These are phyloP conservation scores for Thielaviopsis ethacetica DNA, from an alignment of 2,329 filamentous ascomycete genomes.

Conservation along the genomic window DNA sequence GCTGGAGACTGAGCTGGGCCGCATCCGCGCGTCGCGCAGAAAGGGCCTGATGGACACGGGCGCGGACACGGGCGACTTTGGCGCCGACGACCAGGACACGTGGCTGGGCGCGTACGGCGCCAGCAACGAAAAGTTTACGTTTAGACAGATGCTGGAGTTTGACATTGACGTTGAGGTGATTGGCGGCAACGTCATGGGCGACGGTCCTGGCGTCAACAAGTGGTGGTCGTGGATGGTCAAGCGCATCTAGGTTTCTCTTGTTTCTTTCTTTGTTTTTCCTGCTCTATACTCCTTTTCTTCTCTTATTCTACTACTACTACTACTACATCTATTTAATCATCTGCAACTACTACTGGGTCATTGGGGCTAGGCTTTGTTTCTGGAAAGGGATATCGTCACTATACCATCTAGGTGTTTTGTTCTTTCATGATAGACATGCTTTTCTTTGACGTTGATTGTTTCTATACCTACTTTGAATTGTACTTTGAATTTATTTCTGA, in stretches of 20 bases:
- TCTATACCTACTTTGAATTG: too few relatives aligned
- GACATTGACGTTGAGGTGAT: slow-evolving; percentile 62
- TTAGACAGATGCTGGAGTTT: slow-evolving; percentile 69
- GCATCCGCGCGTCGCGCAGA: slow-evolving; percentile 58
- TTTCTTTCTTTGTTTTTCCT: background rate
- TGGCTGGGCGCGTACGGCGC: slow-evolving; percentile 73
- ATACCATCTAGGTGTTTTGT: too few relatives aligned
- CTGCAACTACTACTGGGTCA: too few relatives aligned
- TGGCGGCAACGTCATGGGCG: slow-evolving; percentile 53
- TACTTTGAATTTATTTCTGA: too few relatives aligned
- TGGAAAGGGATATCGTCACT: too few relatives aligned
- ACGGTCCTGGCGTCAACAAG: slow-evolving; percentile 54
- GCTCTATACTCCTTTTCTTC: background rate
- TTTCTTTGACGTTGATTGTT: too few relatives aligned
- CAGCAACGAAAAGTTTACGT: slow-evolving; percentile 48
- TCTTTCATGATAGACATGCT: too few relatives aligned
- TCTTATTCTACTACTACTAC: background rate
- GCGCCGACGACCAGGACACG: slow-evolving; percentile 57
- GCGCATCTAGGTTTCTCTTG: slow-evolving; percentile 36
- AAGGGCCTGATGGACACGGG: slow-evolving; percentile 73
- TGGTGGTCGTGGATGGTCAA: slow-evolving; percentile 89
- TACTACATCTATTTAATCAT: background rate
- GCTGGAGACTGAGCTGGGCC: slow-evolving; percentile 66
- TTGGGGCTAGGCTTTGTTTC: too few relatives aligned
- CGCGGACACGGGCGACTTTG: slow-evolving; percentile 45